Evolutionary conservation across 1,284 basidiomycete species (phyloP), one percentile per base, ranked within the genome.

Genomic region (Sporisorium graminicola): DNA sequence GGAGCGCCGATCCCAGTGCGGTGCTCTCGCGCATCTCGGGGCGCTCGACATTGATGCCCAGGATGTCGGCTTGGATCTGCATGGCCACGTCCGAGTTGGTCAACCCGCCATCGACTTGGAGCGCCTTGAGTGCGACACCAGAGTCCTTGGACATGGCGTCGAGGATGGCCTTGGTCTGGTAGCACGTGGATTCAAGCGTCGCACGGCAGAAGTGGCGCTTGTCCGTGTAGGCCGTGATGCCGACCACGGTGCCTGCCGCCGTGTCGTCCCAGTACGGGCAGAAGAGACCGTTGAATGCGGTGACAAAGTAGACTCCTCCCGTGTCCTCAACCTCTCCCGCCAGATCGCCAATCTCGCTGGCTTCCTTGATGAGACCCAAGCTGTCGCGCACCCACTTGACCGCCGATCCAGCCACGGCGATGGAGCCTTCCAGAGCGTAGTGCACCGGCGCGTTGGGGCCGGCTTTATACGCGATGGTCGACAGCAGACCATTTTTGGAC

Each of bases 11-110:
- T n/a, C 96, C 96, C 43, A 99, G 88, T 6, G 97, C 96, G 7
- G 96, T 99, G 10, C 94, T 95, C 92, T 99, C 96, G 85, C 95
- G 89, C 96, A 99, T 99, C 82, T 94, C 92, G 16, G 96, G 95
- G 59, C 96, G 89, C 71, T 95, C 88, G 64, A 99, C 94, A 24
- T 90, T 90, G 87, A 98, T 95, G 13, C 95, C 96, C 27, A 95
- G 92, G 53, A 98, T 89, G 84, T 98, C 93, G 2, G 96, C 94
- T 80, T 98, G 90, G 58, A 98, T 89, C 85, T 92, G 90, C 94
- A 98, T 98, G 5, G 91, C 92, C 20, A 93, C 87, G 83, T 96
- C 84, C 47, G 82, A 83, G 65, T 83, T 84, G 42, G 86, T 86
- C 79, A 87, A 65, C 3, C 83, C 83, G 44, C 95, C 95, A 85